Base-by-base conservation (phyloP, 306 rosid genomes). In the Parietaria judaica region DNA sequence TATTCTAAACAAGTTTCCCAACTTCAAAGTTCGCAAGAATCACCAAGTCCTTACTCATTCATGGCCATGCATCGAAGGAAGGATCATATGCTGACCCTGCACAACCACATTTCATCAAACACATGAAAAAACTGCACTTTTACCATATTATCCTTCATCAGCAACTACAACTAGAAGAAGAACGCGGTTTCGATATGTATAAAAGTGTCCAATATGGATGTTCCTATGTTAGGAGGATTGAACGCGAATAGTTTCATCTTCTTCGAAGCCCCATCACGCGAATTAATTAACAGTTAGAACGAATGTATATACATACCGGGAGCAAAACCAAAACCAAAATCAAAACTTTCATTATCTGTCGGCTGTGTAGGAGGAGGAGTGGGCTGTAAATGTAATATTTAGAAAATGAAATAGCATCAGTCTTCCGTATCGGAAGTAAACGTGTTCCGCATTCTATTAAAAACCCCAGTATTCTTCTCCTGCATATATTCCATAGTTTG, bases 1-100 rank as follows among this genome's bases (percentile, higher is more conserved):
- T 68, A 75, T 55, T 56, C 63, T 66, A 51, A 57, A 68, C 63
- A 65, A 67, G 51, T 68, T 71, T 48, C 58, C 74, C 72, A 15
- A 51, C 78, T 61, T 51, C 57, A 62, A 59, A 68, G 58, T 71
- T 55, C 69, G 58, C 47, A 61, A 73, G 57, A 61, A 58, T 63
- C 7, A 10, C 61, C 70, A 43, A 55, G 64, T 66, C 4, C 67
- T 77, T 70, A 75, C 36, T 66, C 77, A 12, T 66, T 69, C 77
- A 12, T 66, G 66, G 57, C 74, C 72, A 54, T 8, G 78, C 70
- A 78, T 60, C 57, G 83, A 69, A 65, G 64, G 76, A 71, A 68
- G 65, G 57, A 77, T 70, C 74, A 74, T 14, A 74, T 74, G 79
- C 70, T 68, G 76, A 36, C 76, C 86, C 74, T 66, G 76, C 63